Evolutionary conservation across 306 rosid species (phyloP).

Genomic region (Echinosophora koreensis): DNA sequence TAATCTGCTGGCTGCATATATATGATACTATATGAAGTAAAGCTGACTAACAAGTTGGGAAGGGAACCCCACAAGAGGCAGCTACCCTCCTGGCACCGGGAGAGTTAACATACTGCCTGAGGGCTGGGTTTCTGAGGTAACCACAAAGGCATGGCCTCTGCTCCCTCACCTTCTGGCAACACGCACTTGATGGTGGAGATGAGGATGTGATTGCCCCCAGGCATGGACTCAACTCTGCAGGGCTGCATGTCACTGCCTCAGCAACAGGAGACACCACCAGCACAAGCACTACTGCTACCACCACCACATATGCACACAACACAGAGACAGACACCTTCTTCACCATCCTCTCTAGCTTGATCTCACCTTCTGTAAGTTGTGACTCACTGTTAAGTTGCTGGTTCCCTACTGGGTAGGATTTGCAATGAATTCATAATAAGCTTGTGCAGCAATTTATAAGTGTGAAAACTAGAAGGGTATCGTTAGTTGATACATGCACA

Average conservation of each 20-base stretch:
- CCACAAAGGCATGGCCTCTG: slow-evolving; percentile 73
- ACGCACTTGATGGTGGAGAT: slow-evolving; percentile 47
- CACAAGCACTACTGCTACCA: slow-evolving; percentile 24
- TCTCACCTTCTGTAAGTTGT: background rate
- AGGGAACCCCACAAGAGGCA: slow-evolving; percentile 55
- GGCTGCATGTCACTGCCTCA: slow-evolving; percentile 59
- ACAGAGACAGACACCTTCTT: slow-evolving; percentile 24
- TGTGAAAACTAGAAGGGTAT: background rate
- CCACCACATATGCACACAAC: too few relatives aligned
- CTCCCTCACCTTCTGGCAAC: slow-evolving; percentile 64
- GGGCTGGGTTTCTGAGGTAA: slow-evolving; percentile 61
- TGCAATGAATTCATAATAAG: background rate
- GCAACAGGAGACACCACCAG: slow-evolving; percentile 5
- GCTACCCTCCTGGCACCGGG: slow-evolving; percentile 60
- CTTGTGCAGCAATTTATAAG: background rate
- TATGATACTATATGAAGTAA: background rate
- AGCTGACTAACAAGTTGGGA: slow-evolving; percentile 49
- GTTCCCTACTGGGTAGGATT: background rate
- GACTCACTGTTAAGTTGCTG: background rate
- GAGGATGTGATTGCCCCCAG: slow-evolving; percentile 38
- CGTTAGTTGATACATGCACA: too few relatives aligned
- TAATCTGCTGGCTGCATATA: background rate
- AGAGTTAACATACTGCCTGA: slow-evolving; percentile 51
- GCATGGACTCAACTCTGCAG: slow-evolving; percentile 54
- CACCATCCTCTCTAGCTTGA: background rate